Base-by-base conservation (phyloP, 768 basidiomycete species). In the Lyophyllum decastes region DNA sequence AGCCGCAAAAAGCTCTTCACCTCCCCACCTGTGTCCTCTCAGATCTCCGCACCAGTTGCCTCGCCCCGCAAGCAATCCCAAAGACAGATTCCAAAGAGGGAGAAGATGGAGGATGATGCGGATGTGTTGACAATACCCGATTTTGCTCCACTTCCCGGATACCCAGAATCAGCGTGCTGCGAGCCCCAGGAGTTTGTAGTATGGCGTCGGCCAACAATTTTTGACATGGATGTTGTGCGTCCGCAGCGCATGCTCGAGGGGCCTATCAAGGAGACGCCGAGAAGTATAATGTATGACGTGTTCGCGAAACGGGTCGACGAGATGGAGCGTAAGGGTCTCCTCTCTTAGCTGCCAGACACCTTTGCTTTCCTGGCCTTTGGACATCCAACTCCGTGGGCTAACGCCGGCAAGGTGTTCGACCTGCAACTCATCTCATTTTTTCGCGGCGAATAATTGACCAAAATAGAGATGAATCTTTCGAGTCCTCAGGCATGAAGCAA, bases 241-340 rank as follows among this genome's bases (percentile, higher is more conserved):
- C 64, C 64, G 30, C 64, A 57, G 35, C 51, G 50, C 17, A 63
- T 65, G 62, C 22, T 27, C 30, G 49, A 52, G 27, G 30, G 35
- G 17, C 59, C 54, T 14, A 14, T 49, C 10, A 16, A 27, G 10
- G 60, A 65, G 25, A 47, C 62, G 19, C 60, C 62, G 2, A 57
- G 58, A 27, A 67, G 66, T 43, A 67, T 67, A 14, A 51, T 61
- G 4, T 67, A 65, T 34, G 58, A 63, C 27, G 64, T 55, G 4
- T 65, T 67, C 54, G 64, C 66, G 21, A 57, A 62, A 55, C 49
- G 47, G 17, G 50, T 67, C 11, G 60, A 59, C 19, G 55, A 55
- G 22, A 22, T 64, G 19, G 60, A 61, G 43, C 14, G 43, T n/a
- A 57, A 55, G 44, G 55, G 46, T 19, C 30, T 24, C 14, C 48